Base-by-base conservation (phyloP, 2,329 filamentous ascomycete species). In the Apiospora marii region DNA sequence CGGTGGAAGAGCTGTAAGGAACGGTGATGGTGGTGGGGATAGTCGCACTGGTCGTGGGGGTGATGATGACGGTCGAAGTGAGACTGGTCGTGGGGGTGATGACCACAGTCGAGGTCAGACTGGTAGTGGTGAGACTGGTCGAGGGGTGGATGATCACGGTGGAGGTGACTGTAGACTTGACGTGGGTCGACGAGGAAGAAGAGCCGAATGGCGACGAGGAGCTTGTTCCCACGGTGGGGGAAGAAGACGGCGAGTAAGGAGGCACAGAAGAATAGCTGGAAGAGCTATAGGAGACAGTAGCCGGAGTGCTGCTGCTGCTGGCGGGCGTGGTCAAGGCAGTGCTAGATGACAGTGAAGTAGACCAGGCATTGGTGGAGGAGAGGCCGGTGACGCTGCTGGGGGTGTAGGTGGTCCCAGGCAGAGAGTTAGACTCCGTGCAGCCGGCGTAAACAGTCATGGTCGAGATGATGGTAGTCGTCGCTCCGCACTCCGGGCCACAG, bases 401-500 rank as follows among this genome's bases (percentile, higher is more conserved):
- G 4, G 30, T 61, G 27, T 27, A 27, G 24, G 8, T 37, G 34
- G 34, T 64, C 34, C 19, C n/a, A 41, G 58, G 58, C 58, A 49
- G 24, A 14, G 43, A 37, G 27, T 27, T 24, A 27, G 69, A 73
- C 48, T 68, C 71, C 49, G 77, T 75, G 49, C 80, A 81, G 58
- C 73, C 75, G 14, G 73, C 71, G 70, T 72, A 76, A 19, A 80
- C 74, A 22, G 80, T 81, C 44, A 72, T 46, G 1, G 70, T 73
- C 24, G 64, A 69, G n/a, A 24, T 67, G n/a, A 71, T 27, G 30
- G 61, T 51, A 2, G 74, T 72, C 19, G 75, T 72, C 22, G 75
- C 16, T 22, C 19, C 78, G 69, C 79, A 81, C 27, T 72, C 73
- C 46, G n/a, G 30, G 14, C 74, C 79, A 69, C 79, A 81, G 19